phyloP scores from a whole-genome alignment of 2,329 filamentous ascomycete species.

The Pseudocercospora fijiensis region DNA sequence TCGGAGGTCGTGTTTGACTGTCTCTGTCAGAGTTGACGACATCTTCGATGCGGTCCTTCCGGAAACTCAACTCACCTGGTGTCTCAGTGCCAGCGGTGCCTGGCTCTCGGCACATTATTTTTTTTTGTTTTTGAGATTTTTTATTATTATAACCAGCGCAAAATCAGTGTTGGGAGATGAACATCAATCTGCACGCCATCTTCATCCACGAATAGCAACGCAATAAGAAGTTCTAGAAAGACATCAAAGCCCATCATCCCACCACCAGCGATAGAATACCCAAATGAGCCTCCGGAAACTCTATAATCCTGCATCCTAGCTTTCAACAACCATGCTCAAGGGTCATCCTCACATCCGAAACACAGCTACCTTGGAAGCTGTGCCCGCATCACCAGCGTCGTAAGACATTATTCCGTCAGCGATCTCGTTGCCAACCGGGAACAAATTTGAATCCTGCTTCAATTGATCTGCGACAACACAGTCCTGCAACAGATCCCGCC shows the following conservation, averaged over 20 bases:
- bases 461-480: background rate
- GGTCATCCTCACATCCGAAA: constrained; percentile 8
- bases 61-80: background rate
- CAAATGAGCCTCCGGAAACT: constrained; percentile 4
- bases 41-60: constrained; percentile 2
- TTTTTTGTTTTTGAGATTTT: too few relatives aligned
- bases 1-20: background rate
- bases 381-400: constrained; percentile 2
- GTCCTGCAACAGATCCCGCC: constrained; percentile 2
- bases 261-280: background rate
- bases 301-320: constrained; percentile 2
- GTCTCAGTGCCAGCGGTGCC: background rate
- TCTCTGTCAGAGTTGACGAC: background rate
- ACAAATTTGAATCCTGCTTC: constrained; percentile 1
- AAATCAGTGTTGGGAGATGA: background rate
- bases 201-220: constrained; percentile 5
- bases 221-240: background rate
- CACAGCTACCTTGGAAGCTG: background rate
- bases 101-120: background rate
- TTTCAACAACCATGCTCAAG: background rate
- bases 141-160: background rate
- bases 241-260: background rate
- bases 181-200: background rate
- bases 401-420: constrained; percentile 3
- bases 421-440: background rate